Evolutionary conservation across 805 yeast species (phyloP).

Genomic region (Candida ponderosae): DNA sequence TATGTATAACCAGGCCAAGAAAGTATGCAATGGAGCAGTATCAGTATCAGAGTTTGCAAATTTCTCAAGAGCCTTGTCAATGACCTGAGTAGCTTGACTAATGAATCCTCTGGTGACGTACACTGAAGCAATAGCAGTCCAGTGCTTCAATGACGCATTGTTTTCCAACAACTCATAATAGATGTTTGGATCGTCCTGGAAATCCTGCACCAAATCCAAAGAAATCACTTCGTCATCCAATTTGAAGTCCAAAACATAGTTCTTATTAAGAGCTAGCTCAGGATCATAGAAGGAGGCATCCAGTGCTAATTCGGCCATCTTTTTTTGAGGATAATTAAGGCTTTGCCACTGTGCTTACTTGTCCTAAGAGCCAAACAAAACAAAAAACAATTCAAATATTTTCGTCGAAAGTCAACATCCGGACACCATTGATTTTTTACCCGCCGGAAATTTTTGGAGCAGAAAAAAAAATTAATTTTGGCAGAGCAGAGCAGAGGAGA

Average conservation of each 20-base stretch:
- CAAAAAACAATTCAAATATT: too few species aligned
- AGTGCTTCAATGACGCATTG: conserved; percentile 62
- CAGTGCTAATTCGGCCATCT: conserved; percentile 1
- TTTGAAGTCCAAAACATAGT: conserved; percentile 46
- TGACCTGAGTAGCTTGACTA: conserved; percentile 56
- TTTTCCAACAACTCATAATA: conserved; percentile 69
- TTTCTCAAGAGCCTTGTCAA: conserved; percentile 48
- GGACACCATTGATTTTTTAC: background rate
- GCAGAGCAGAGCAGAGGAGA: too few species aligned
- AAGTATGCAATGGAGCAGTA: conserved; percentile 49
- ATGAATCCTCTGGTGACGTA: conserved; percentile 57
- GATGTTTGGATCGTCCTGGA: conserved; percentile 87
- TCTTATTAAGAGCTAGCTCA: background rate
- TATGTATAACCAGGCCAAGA: conserved; percentile 68
- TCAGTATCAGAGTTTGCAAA: conserved; percentile 21
- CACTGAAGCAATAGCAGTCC: conserved; percentile 80
- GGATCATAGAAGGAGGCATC: conserved; percentile 5
- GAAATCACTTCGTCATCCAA: conserved; percentile 80
- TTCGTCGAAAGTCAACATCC: background rate
- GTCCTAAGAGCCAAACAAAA: too few species aligned
- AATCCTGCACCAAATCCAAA: conserved; percentile 69
- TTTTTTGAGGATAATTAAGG: background rate
- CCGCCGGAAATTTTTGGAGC: background rate
- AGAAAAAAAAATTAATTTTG: too few species aligned
- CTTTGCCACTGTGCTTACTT: too few species aligned